Conservation (phyloP, 208 protist genomes). For the Wallacemonas collosoma region DNA sequence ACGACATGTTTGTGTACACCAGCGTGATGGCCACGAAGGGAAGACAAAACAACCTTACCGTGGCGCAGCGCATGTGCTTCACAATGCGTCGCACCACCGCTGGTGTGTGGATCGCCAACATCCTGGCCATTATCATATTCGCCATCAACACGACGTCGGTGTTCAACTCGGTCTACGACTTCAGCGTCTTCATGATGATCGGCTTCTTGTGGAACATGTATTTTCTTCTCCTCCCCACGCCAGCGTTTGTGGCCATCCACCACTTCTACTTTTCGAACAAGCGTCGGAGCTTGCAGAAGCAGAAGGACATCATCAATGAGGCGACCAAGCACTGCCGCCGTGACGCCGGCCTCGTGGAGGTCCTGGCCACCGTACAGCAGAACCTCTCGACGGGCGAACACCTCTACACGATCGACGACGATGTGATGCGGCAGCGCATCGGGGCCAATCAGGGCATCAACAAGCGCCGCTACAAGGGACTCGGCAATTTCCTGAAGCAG, state of each 20-base stretch:
- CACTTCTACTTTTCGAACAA: conserved; percentile 58
- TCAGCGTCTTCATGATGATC: conserved; percentile 67
- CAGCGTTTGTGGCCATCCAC: conserved; percentile 51
- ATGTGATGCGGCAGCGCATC: conserved; percentile 27
- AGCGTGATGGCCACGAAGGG: conserved; percentile 63
- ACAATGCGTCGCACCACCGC: conserved; percentile 39
- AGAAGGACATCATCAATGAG: conserved; percentile 40
- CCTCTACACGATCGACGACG: conserved; percentile 31
- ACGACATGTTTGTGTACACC: conserved; percentile 63
- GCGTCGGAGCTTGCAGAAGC: conserved; percentile 53
- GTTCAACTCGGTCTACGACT: conserved; percentile 47
- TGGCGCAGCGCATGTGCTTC: conserved; percentile 68
- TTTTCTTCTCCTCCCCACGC: conserved; percentile 44
- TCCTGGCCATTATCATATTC: conserved; percentile 56
- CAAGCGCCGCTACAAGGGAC: conserved; percentile 22
- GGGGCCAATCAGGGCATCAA: conserved; percentile 31
- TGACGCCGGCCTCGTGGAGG: conserved; percentile 13
- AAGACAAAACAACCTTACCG: conserved; percentile 57
- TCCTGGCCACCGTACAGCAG: conserved; percentile 37
- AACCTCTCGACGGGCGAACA: conserved; percentile 27
- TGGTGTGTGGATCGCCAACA: conserved; percentile 47
- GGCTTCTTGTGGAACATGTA: conserved; percentile 63
- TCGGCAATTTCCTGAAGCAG: conserved; percentile 25
- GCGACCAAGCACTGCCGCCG: conserved; percentile 30
- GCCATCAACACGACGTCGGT: conserved; percentile 54